A percentile compares a stretch with the other conserved stretches of the same genome.
Conservation (phyloP, 345 rosid genomes). For the Salix udensis region DNA sequence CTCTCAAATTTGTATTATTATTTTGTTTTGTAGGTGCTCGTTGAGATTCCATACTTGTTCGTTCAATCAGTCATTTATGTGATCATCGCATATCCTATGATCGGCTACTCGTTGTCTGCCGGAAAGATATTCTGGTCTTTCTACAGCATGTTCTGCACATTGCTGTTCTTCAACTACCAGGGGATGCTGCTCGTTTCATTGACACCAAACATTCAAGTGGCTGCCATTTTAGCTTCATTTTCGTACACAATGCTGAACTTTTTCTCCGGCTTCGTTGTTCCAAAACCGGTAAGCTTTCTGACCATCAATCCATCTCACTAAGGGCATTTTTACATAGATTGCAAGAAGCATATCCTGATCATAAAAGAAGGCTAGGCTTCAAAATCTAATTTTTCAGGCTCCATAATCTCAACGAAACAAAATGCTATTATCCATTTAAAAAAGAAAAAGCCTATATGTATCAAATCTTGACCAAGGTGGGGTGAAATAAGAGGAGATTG, state of each 20-base stretch:
- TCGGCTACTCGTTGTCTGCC: conserved; percentile 41
- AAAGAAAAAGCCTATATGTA: no score
- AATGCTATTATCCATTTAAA: no score
- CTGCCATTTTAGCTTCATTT: conserved; percentile 9
- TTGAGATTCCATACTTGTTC: conserved; percentile 67
- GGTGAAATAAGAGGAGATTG: no score
- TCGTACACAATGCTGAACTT: conserved; percentile 22
- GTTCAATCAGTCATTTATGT: conserved; percentile 39
- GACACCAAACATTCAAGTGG: conserved; percentile 15
- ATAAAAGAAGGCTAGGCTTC: no score
- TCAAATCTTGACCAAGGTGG: no score
- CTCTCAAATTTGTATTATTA: not conserved
- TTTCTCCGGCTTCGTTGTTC: conserved; percentile 34
- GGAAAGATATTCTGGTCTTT: conserved; percentile 28
- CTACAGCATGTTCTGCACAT: conserved; percentile 19
- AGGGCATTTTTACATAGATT: no score
- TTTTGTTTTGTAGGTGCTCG: conserved; percentile 40
- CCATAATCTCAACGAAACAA: no score
- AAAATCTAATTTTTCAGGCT: no score
- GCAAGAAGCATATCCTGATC: no score
- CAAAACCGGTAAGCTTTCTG: conserved; percentile 20
- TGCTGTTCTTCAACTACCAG: conserved; percentile 24
- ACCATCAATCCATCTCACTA: not conserved
- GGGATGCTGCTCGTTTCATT: conserved; percentile 31
- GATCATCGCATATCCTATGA: conserved; percentile 59